Evolutionary conservation across 345 rosid species (phyloP).

Genomic region (Isatis tinctoria): DNA sequence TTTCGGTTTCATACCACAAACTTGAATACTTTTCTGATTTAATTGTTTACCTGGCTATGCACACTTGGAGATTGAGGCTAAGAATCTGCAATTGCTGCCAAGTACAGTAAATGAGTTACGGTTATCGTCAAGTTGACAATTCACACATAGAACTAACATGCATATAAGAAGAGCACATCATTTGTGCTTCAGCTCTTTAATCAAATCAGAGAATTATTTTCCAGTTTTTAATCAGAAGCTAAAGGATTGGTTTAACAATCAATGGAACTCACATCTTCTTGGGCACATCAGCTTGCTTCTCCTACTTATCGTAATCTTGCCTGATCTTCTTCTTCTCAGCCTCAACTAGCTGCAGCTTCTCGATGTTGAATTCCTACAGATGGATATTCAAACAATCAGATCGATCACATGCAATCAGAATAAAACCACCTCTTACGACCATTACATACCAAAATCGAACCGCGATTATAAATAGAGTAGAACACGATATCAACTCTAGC

Average conservation of each 20-base stretch:
- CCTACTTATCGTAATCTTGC: constrained; percentile 94
- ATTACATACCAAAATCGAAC: not conserved
- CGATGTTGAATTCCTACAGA: constrained; percentile 92
- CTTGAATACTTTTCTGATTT: not conserved
- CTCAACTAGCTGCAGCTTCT: constrained; percentile 92
- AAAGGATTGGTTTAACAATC: not conserved
- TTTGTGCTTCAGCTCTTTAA: too few relatives aligned
- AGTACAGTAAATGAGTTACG: constrained; percentile 10
- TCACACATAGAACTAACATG: not conserved
- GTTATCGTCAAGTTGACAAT: not conserved
- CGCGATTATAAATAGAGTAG: not conserved
- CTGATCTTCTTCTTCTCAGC: constrained; percentile 99
- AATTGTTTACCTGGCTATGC: constrained; percentile 68
- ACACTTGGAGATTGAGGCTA: constrained; percentile 80
- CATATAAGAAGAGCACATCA: too few relatives aligned
- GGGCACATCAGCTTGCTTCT: constrained; percentile 96
- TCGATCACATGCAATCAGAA: constrained; percentile 3
- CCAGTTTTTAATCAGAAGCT: not conserved
- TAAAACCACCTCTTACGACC: not conserved
- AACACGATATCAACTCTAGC: not conserved
- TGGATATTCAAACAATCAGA: not conserved
- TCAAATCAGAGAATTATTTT: too few relatives aligned
- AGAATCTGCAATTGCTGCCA: constrained; percentile 98
- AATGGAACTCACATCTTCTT: constrained; percentile 74
- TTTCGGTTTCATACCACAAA: not conserved